Conservation (phyloP, 768 basidiomycete species). For the Amanita jacksonii region DNA sequence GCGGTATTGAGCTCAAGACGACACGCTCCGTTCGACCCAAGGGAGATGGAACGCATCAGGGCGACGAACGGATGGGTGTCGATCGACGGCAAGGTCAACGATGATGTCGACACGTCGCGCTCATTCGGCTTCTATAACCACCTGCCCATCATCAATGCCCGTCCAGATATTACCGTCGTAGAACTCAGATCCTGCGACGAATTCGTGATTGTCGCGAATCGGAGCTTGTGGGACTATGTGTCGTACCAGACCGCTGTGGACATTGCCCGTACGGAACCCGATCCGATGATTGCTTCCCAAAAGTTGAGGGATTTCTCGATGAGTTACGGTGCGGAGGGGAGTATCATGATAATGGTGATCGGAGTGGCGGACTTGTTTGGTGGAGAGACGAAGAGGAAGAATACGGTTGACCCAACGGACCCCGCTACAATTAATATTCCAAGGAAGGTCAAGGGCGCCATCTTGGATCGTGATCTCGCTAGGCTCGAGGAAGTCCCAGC, state of each 20-base stretch:
- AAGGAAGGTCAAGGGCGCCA: conserved; percentile 33
- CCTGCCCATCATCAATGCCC: conserved; percentile 82
- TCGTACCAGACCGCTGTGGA: conserved; percentile 95
- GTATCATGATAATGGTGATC: conserved; percentile 98
- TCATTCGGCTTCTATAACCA: conserved; percentile 91
- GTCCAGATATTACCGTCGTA: conserved; percentile 66
- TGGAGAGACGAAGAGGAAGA: conserved; percentile 6
- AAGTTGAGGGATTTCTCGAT: conserved; percentile 95
- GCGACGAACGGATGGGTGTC: conserved; percentile 92
- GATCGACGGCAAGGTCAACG: conserved; percentile 82
- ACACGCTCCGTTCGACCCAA: conserved; percentile 85
- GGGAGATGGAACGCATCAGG: conserved; percentile 82
- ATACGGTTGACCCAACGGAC: conserved; percentile 15
- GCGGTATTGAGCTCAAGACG: conserved; percentile 66
- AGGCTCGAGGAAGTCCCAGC: conserved; percentile 77
- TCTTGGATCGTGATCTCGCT: conserved; percentile 49
- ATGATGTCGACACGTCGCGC: conserved; percentile 85
- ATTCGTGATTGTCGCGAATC: conserved; percentile 92
- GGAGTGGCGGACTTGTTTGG: conserved; percentile 68
- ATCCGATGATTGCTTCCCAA: conserved; percentile 80
- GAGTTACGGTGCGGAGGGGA: conserved; percentile 89
- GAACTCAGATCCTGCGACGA: conserved; percentile 80
- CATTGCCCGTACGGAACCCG: conserved; percentile 69
- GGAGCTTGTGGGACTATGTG: conserved; percentile 89
- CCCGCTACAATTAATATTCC: conserved; percentile 18